Evolutionary conservation across 768 basidiomycete species (phyloP), one percentile per base, ranked within the genome.

Genomic region (Termitomyces sp.): DNA sequence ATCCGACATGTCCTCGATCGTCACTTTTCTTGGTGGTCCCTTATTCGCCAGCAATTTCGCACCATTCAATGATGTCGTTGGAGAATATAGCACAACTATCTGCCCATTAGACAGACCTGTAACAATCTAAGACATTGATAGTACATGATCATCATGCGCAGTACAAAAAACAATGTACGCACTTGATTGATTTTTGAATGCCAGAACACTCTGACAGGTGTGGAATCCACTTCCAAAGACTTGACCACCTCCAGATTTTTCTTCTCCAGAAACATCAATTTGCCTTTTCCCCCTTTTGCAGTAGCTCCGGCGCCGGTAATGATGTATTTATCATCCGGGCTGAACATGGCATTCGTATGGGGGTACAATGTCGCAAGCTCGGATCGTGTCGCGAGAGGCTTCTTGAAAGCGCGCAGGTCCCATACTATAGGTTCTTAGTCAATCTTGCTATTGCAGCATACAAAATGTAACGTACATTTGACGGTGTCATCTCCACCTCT

Each of bases 181-280:
- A 90, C 92, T 81, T 97, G 93, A 75, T 99, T 99, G 78, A 99
- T 98, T 72, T 91, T 92, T 6, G 91, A 84, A 74, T 98, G 97
- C 97, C 97, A 99, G 28, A 81, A 72, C 2, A 98, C 91, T 66
- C 87, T 89, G 55, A 99, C 91, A 10, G 97, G 94, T 37, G 86
- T 89, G 26, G 86, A 78, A 44, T 85, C 86, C 64, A 90, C 82
- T 55, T 78, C 82, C 44, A 93, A 63, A 43, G 79, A 77, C 71
- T 87, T 87, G 53, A 76, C 83, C 48, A 86, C 79, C 58, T 86
- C 85, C 44, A 97, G 72, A 40, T 78, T 80, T 55, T 86, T 82
- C 66, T 86, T 86, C 56, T 76, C 75, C 70, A 98, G 67, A 64
- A 96, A 86, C 55, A 90, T 70, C 54, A 98, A 74, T 58, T 79